Conservation (phyloP, 768 basidiomycete genomes). For the Hemileccinum impolitum region DNA sequence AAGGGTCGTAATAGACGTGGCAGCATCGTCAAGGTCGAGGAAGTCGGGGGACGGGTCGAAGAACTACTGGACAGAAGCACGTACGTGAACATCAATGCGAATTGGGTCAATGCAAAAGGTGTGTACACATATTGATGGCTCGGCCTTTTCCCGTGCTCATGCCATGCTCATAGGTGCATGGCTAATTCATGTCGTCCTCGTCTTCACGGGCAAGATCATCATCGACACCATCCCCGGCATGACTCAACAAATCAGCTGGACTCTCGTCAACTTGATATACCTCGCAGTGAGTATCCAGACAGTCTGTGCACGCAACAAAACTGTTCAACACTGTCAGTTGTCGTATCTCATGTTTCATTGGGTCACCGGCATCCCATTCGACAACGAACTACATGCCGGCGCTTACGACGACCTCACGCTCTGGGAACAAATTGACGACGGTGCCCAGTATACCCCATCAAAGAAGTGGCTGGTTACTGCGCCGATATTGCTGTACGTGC, state of each 20-base stretch:
- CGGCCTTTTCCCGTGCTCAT: not conserved
- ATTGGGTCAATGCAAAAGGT: conserved; percentile 96
- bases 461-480: conserved; percentile 95
- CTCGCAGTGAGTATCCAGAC: conserved; percentile 60
- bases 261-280: conserved; percentile 86
- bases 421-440: conserved; percentile 99
- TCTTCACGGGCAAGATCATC: conserved; percentile 84
- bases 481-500: conserved; percentile 81
- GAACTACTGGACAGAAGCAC: conserved; percentile 76
- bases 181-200: conserved; percentile 95
- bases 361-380: conserved; percentile 96
- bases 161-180: conserved; percentile 73
- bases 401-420: conserved; percentile 97
- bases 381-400: conserved; percentile 80
- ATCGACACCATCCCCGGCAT: conserved; percentile 94
- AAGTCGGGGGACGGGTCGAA: conserved; percentile 70
- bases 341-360: conserved; percentile 99
- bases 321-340: conserved; percentile 45
- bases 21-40: conserved; percentile 83
- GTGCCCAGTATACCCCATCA: conserved; percentile 96
- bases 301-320: not conserved
- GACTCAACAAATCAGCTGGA: conserved; percentile 94
- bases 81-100: conserved; percentile 82
- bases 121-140: conserved; percentile 7
- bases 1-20: conserved; percentile 57